Evolutionary conservation across 495 filamentous ascomycete species (phyloP).

Genomic region (Mytilinidion resinicola): DNA sequence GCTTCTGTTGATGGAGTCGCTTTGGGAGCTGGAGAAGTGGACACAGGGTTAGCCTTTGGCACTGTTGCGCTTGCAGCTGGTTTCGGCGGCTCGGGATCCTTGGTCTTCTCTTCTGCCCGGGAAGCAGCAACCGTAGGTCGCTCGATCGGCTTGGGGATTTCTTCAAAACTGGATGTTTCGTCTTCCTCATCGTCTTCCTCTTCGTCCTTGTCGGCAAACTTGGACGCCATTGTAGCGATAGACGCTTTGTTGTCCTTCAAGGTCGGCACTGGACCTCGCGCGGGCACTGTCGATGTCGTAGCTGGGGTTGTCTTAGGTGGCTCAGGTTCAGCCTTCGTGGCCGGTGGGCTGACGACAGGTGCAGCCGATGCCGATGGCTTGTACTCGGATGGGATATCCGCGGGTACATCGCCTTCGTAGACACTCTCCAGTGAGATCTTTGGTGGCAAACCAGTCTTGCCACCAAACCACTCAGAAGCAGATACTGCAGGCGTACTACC

Average conservation of each 20-base stretch:
- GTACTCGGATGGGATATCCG: constrained; percentile 65
- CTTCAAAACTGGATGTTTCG: constrained; percentile 76
- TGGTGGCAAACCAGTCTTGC: constrained; percentile 73
- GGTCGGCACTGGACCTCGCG: constrained; percentile 53
- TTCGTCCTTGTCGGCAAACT: constrained; percentile 71
- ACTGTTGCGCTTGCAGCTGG: constrained; percentile 33
- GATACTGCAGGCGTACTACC: constrained; percentile 74
- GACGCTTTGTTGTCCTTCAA: constrained; percentile 79
- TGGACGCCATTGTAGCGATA: constrained; percentile 74
- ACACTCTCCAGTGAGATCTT: constrained; percentile 91
- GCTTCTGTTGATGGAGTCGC: background rate
- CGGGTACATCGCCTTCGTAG: constrained; percentile 73
- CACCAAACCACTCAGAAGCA: constrained; percentile 75
- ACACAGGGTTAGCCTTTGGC: background rate
- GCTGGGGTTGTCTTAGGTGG: constrained; percentile 38
- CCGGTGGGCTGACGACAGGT: constrained; percentile 45
- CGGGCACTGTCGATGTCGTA: constrained; percentile 41
- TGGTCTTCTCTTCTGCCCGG: constrained; percentile 28
- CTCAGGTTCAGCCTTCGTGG: constrained; percentile 50
- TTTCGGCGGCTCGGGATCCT: constrained; percentile 20
- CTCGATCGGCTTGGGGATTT: constrained; percentile 61
- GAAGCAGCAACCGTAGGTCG: constrained; percentile 34
- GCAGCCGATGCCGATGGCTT: constrained; percentile 48
- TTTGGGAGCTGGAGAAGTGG: background rate
- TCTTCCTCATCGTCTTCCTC: constrained; percentile 52